phyloP scores from a whole-genome alignment of 176 grass and related monocot species.

The Aegilops longissima region DNA sequence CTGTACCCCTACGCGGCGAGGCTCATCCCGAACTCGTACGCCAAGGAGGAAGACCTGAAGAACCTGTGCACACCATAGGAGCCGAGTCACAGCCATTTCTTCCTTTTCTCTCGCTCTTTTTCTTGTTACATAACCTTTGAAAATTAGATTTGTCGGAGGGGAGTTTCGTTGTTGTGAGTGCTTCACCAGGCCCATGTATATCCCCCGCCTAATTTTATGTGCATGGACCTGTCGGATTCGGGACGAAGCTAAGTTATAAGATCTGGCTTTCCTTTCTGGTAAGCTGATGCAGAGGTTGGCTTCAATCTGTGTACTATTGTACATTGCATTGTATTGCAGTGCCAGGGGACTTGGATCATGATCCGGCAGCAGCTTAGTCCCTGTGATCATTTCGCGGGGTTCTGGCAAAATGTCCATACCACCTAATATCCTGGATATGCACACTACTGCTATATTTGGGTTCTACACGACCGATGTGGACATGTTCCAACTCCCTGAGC shows the following conservation, averaged over 20 bases:
- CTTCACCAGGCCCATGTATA: slow-evolving; percentile 35
- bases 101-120: not conserved
- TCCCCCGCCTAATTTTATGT: slow-evolving; percentile 28
- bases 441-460: too few relatives aligned
- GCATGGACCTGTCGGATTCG: slow-evolving; percentile 21
- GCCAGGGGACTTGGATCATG: too few relatives aligned
- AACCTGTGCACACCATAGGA: slow-evolving; percentile 82
- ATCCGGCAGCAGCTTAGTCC: not conserved
- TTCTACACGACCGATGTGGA: too few relatives aligned
- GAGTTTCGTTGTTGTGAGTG: slow-evolving; percentile 24
- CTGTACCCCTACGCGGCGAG: slow-evolving; percentile 75
- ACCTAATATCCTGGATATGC: too few relatives aligned
- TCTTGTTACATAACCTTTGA: slow-evolving; percentile 33
- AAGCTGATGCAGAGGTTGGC: not conserved
- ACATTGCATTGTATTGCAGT: not conserved
- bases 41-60: slow-evolving; percentile 89
- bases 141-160: slow-evolving; percentile 41
- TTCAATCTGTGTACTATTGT: not conserved
- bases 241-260: slow-evolving; percentile 20
- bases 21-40: slow-evolving; percentile 72
- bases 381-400: not conserved
- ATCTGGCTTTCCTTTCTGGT: slow-evolving; percentile 15
- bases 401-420: not conserved
- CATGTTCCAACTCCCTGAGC: too few relatives aligned
- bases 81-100: not conserved